Base-by-base conservation (phyloP, 257 asterid genomes). In the Solanum bulbocastanum region DNA sequence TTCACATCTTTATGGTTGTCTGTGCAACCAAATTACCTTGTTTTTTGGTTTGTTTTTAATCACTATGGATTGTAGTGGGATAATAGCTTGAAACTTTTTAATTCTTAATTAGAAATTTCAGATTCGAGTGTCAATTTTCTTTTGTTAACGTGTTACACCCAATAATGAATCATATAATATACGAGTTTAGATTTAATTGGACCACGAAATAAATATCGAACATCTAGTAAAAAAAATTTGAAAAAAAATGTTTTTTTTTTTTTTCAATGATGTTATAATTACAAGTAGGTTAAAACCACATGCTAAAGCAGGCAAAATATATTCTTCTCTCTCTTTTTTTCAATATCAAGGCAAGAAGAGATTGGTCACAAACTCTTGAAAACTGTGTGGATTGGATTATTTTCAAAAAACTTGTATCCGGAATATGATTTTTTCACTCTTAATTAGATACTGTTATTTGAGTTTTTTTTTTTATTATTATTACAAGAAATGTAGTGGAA, bases 161-260 rank as follows among this genome's bases (percentile, higher is more conserved):
- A 44, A 15, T 5, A 52, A 6, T 6, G 2, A 52, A 3, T 16
- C 1, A 2, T 52, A 3, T 52, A 16, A 52, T 16, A 6, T 2
- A 2, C 1, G 1, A 52, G 3, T 52, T 52, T 18, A 3, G 2
- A 52, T 52, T 52, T 15, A 52, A 16, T 16, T 52, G 1, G 0
- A 1, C 1, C 0, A 10, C 1, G 0, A 1, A 10, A 62, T 62
- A 11, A 20, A 10, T 62, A 62, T 62, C 3, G 0, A 5, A 62
- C 14, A 8, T 8, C 0, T 2, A 58, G 4, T 22, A 2, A 58
- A 58, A 58, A 58, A 58, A 58, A 22, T 0, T 8, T 15, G 0
- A 15, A 78, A 79, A 42, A 39, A 25, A 25, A 8, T 16, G 3
- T 42, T 46, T 0, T 35, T 32, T 32, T 4, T 71, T 27, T 46